These are phyloP conservation scores for Handroanthus guayacan DNA, from an alignment of 257 asterid genomes.

Conservation along the genomic window DNA sequence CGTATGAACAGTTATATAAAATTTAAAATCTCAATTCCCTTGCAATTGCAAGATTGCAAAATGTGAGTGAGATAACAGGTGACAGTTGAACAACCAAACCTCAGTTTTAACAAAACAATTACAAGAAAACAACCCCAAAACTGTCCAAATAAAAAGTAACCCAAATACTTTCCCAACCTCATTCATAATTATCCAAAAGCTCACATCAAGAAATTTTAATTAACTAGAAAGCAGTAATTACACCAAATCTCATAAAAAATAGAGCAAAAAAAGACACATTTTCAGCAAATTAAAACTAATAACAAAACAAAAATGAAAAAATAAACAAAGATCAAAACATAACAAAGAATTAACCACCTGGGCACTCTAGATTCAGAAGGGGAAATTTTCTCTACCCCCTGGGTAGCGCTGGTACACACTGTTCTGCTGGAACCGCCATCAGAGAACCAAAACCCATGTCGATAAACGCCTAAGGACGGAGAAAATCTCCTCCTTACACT, in stretches of 20 bases:
- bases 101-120: neutral
- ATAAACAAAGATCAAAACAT: slow-evolving; percentile 29
- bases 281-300: slow-evolving; percentile 11
- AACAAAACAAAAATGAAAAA: slow-evolving; percentile 10
- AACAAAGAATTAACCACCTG: slow-evolving; percentile 50
- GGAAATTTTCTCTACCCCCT: slow-evolving; percentile 69
- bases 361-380: slow-evolving; percentile 59
- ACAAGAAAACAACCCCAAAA: slow-evolving; percentile 24
- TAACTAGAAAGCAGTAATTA: slow-evolving; percentile 29
- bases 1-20: neutral
- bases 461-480: slow-evolving; percentile 50
- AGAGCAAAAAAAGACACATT: neutral
- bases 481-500: slow-evolving; percentile 49
- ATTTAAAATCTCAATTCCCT: neutral
- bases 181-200: slow-evolving; percentile 7
- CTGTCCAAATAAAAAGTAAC: slow-evolving; percentile 21
- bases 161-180: neutral
- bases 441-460: slow-evolving; percentile 59
- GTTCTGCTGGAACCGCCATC: slow-evolving; percentile 49
- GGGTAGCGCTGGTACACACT: slow-evolving; percentile 60
- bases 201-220: slow-evolving; percentile 20
- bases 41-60: slow-evolving; percentile 6
- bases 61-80: slow-evolving; percentile 7
- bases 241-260: neutral
- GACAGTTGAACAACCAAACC: slow-evolving; percentile 25